Percentiles rank a stretch among this genome's conserved stretches.
Evolutionary conservation across 176 grass and related monocot species (phyloP).

Genomic region (Paspalum notatum): DNA sequence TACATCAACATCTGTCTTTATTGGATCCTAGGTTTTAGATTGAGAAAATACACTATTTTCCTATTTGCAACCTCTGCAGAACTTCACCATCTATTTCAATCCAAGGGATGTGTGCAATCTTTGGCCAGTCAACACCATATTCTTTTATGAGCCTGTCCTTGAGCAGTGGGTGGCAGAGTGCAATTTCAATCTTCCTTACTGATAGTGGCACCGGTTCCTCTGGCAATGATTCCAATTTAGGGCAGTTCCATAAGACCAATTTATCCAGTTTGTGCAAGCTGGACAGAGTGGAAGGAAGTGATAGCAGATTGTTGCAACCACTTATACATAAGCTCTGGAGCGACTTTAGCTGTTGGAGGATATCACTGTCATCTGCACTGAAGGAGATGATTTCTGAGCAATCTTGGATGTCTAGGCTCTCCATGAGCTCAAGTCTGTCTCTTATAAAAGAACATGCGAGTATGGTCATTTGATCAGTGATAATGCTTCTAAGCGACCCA

Average conservation of each 20-base stretch:
- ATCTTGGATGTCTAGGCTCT: conserved; percentile 59
- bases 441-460: conserved; percentile 35
- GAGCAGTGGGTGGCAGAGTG: conserved; percentile 44
- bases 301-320: conserved; percentile 43
- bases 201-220: conserved; percentile 34
- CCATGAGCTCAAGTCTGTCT: conserved; percentile 41
- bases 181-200: conserved; percentile 43
- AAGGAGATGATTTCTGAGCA: conserved; percentile 46
- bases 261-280: conserved; percentile 28
- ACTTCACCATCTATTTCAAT: conserved; percentile 53
- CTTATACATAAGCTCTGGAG: conserved; percentile 53
- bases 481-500: conserved; percentile 36
- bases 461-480: conserved; percentile 41
- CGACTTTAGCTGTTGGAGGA: conserved; percentile 41
- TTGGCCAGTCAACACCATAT: conserved; percentile 37
- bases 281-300: conserved; percentile 40
- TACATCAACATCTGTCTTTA: conserved; percentile 7
- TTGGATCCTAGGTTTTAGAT: background rate
- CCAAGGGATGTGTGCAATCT: conserved; percentile 43
- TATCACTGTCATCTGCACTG: conserved; percentile 22
- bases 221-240: conserved; percentile 31
- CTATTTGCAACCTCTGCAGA: conserved; percentile 1
- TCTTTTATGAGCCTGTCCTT: conserved; percentile 51
- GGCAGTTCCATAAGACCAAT: conserved; percentile 45
- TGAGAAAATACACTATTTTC: conserved; percentile 10